Percentiles rank a stretch among this genome's conserved stretches.
Evolutionary conservation across 768 basidiomycete genomes (phyloP).

Genomic region (Mycena indigotica): DNA sequence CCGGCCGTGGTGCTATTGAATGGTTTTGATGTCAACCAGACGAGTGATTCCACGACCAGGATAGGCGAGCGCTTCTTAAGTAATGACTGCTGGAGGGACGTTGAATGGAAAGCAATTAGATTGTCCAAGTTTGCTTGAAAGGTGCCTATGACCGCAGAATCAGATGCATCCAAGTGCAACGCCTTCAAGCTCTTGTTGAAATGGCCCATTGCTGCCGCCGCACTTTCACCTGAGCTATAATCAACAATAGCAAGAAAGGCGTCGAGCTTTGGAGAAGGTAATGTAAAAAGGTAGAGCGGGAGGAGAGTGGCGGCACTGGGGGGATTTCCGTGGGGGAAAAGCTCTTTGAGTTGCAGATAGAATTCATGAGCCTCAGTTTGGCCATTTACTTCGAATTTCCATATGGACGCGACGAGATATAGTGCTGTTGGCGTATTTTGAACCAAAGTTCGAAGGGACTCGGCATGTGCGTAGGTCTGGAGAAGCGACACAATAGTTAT

Average conservation of each 20-base stretch:
- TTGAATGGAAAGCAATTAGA: constrained; percentile 5
- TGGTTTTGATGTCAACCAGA: background rate
- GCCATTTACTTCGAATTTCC: constrained; percentile 3
- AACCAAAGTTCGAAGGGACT: constrained; percentile 6
- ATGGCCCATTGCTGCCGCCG: constrained; percentile 2
- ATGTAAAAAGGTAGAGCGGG: background rate
- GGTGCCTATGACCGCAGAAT: background rate
- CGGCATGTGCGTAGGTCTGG: constrained; percentile 6
- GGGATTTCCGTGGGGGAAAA: constrained; percentile 1
- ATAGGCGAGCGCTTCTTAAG: constrained; percentile 1
- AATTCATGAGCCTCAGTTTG: background rate
- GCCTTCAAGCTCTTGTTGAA: background rate
- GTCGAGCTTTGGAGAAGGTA: background rate
- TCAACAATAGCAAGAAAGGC: background rate
- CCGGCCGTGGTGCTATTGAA: constrained; percentile 7
- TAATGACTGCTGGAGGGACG: background rate
- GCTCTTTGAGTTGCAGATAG: background rate
- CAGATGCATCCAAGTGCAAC: background rate
- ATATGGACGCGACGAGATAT: constrained; percentile 2
- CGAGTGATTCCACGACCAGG: constrained; percentile 2
- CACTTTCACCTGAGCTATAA: background rate
- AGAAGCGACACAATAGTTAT: constrained; percentile 7
- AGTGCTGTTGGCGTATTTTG: background rate
- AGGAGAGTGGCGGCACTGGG: constrained; percentile 9
- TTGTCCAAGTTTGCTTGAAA: constrained; percentile 1